A percentile compares a stretch with the other conserved stretches of the same genome.
These are phyloP conservation scores for Cichorium intybus DNA, from an alignment of 140 eudicot species.

Conservation along the genomic window DNA sequence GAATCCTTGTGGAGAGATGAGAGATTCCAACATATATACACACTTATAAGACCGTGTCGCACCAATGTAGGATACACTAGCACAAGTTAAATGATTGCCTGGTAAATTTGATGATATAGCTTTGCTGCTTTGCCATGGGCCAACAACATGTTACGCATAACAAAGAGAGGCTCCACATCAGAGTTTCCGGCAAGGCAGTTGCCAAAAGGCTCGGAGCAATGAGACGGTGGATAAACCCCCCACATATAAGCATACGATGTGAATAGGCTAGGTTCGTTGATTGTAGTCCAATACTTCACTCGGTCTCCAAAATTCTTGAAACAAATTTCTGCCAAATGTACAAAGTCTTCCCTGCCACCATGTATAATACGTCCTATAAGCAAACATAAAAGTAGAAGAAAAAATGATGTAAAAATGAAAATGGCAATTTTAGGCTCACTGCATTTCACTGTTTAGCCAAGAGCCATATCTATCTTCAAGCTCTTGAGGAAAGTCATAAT, in stretches of 20 bases:
- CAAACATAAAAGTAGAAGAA: too few relatives aligned
- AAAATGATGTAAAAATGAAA: neutral
- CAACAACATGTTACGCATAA: conserved; percentile 49
- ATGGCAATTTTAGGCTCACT: conserved; percentile 33
- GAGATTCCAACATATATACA: too few relatives aligned
- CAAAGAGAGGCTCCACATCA: conserved; percentile 60
- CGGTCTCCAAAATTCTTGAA: conserved; percentile 56
- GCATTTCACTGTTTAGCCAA: conserved; percentile 70
- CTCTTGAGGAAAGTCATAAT: conserved; percentile 66
- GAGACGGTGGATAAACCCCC: conserved; percentile 51
- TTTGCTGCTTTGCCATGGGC: conserved; percentile 63
- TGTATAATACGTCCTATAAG: too few relatives aligned
- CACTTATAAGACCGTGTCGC: too few relatives aligned
- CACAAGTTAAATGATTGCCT: too few relatives aligned
- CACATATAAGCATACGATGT: conserved; percentile 24
- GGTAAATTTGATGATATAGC: too few relatives aligned
- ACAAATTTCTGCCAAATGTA: conserved; percentile 51
- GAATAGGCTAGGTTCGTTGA: conserved; percentile 57
- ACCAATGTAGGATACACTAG: too few relatives aligned
- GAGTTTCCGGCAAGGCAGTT: conserved; percentile 54
- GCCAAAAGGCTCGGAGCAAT: conserved; percentile 69
- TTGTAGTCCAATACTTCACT: conserved; percentile 67
- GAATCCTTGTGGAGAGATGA: too few relatives aligned
- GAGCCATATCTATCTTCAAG: conserved; percentile 61
- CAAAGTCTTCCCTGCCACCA: conserved; percentile 61